These are phyloP conservation scores for Physcomitrellopsis africana DNA, from an alignment of 225 moss, liverwort and hornwort genomes.

Conservation along the genomic window DNA sequence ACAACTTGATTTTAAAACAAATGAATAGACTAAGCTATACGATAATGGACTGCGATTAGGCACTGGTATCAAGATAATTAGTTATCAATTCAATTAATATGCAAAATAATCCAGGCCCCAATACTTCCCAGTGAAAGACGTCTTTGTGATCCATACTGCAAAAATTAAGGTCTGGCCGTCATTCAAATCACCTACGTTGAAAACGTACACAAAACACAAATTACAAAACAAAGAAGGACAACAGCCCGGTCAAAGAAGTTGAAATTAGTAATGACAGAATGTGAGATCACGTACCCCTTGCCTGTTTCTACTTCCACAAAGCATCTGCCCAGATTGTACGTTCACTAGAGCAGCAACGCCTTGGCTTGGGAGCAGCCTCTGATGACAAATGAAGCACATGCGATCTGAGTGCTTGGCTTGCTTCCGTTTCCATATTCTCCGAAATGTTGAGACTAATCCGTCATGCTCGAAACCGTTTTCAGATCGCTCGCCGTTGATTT, in stretches of 20 bases:
- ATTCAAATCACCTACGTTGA: too few species aligned
- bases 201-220: too few species aligned
- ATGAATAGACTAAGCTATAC: neutral
- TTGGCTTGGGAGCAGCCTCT: conserved; percentile 80
- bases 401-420: conserved; percentile 75
- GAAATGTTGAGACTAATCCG: conserved; percentile 51
- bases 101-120: too few species aligned
- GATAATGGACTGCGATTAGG: neutral
- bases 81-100: too few species aligned
- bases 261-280: neutral
- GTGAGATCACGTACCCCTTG: conserved; percentile 72
- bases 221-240: too few species aligned
- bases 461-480: conserved; percentile 53
- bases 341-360: conserved; percentile 94
- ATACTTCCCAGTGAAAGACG: too few species aligned
- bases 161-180: too few species aligned
- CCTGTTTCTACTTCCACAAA: conserved; percentile 94
- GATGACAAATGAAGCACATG: conserved; percentile 96
- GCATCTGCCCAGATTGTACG: conserved; percentile 93
- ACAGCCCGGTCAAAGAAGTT: too few species aligned
- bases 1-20: conserved; percentile 2
- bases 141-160: too few species aligned
- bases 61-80: neutral
- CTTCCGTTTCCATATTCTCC: conserved; percentile 87
- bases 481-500: conserved; percentile 58